Evolutionary conservation across 2,329 filamentous ascomycete genomes (phyloP).

Genomic region (Calonectria pseudoreteaudii): DNA sequence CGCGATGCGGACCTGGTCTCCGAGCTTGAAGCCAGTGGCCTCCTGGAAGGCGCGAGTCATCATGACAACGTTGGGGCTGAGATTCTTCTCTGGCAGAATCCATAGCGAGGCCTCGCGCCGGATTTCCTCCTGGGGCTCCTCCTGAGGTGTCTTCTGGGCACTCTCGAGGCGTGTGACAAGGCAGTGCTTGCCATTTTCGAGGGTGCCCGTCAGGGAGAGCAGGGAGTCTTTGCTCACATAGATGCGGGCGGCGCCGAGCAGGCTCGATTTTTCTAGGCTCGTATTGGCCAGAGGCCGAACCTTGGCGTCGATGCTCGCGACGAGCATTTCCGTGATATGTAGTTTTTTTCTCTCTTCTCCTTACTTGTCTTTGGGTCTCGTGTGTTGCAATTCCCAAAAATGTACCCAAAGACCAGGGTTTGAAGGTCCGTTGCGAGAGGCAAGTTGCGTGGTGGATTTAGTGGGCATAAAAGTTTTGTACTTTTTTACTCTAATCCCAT

Average conservation of each 20-base stretch:
- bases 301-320: constrained; percentile 53
- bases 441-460: not conserved
- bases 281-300: constrained; percentile 56
- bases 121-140: constrained; percentile 28
- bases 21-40: constrained; percentile 77
- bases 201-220: constrained; percentile 56
- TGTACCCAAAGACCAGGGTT: not conserved
- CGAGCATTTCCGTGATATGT: constrained; percentile 43
- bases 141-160: constrained; percentile 15
- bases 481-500: not conserved
- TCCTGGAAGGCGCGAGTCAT: constrained; percentile 81
- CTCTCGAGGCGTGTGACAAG: constrained; percentile 51
- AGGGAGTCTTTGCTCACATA: constrained; percentile 62
- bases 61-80: constrained; percentile 76
- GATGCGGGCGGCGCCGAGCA: constrained; percentile 58
- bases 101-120: constrained; percentile 62
- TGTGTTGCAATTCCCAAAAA: not conserved
- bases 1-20: constrained; percentile 71
- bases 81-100: constrained; percentile 67
- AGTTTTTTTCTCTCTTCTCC: no score
- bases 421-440: not conserved
- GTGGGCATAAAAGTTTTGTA: constrained; percentile 15
- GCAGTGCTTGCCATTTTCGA: constrained; percentile 58
- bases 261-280: constrained; percentile 55
- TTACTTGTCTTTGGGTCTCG: not conserved